Evolutionary conservation across 108 stramenopile genomes (phyloP).

Genomic region (Mayamaea pseudoterrestris): DNA sequence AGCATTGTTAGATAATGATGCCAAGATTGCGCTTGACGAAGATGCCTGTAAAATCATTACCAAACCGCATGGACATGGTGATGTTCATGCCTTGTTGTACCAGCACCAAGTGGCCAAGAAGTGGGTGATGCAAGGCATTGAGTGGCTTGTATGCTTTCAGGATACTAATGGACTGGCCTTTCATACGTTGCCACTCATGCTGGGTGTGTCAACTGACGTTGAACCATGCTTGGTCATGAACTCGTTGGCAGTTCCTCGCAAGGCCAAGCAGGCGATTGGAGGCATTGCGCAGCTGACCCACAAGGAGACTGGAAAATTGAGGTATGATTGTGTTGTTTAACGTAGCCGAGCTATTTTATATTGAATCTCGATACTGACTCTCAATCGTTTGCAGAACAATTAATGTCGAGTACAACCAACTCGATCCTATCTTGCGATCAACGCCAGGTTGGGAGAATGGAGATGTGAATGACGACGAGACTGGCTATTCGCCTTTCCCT

Average conservation of each 20-base stretch:
- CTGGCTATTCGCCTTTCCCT: conserved; percentile 92
- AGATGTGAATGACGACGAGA: conserved; percentile 79
- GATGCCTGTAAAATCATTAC: conserved; percentile 72
- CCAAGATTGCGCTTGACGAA: conserved; percentile 72
- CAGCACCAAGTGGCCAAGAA: conserved; percentile 65
- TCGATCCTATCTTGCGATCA: conserved; percentile 86
- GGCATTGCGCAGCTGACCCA: conserved; percentile 87
- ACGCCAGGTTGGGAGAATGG: conserved; percentile 67
- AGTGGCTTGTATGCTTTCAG: conserved; percentile 92
- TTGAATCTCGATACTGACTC: not conserved
- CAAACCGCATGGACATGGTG: conserved; percentile 99
- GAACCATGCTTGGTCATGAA: conserved; percentile 95
- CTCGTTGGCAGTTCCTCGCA: conserved; percentile 89
- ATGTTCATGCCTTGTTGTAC: conserved; percentile 93
- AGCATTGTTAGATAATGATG: conserved; percentile 82
- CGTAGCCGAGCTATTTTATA: not conserved
- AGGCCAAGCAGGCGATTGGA: conserved; percentile 96
- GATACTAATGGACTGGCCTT: conserved; percentile 99
- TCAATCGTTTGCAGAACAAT: conserved; percentile 40
- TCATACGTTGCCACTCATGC: conserved; percentile 79
- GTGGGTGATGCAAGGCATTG: conserved; percentile 65
- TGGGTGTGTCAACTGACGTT: conserved; percentile 79
- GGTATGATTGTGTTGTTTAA: conserved; percentile 15
- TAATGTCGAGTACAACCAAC: conserved; percentile 98
- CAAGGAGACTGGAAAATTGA: conserved; percentile 19